phyloP scores from a whole-genome alignment of 768 basidiomycete species.

The Mycena vitilis region DNA sequence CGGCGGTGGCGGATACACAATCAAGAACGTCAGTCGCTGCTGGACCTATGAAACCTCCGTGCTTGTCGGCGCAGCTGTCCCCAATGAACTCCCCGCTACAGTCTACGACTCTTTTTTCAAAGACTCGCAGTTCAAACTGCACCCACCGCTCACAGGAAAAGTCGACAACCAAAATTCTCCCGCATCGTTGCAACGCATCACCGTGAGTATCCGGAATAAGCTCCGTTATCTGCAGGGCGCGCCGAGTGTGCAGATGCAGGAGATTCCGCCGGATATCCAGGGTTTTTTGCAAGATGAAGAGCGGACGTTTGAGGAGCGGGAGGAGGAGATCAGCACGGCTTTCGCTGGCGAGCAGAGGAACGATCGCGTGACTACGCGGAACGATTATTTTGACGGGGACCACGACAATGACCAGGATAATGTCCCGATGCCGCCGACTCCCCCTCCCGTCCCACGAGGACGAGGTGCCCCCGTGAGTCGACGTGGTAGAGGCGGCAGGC shows the following conservation, averaged over 20 bases:
- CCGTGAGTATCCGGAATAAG: constrained; percentile 87
- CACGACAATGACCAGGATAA: constrained; percentile 71
- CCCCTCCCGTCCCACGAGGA: constrained; percentile 32
- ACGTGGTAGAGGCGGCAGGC: constrained; percentile 43
- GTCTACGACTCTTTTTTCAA: constrained; percentile 94
- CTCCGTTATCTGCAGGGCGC: constrained; percentile 94
- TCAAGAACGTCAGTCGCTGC: constrained; percentile 97
- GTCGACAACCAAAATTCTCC: constrained; percentile 94
- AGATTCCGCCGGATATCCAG: constrained; percentile 93
- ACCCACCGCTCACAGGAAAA: constrained; percentile 90
- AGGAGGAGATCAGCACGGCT: constrained; percentile 72
- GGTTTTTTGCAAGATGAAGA: constrained; percentile 82
- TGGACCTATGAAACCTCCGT: constrained; percentile 99
- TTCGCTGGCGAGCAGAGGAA: constrained; percentile 65
- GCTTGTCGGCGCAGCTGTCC: constrained; percentile 83
- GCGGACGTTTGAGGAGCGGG: constrained; percentile 71
- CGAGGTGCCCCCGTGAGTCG: constrained; percentile 16
- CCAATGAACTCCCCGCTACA: constrained; percentile 88
- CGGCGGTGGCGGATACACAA: constrained; percentile 96
- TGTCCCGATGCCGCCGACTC: constrained; percentile 39
- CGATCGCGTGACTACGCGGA: constrained; percentile 65
- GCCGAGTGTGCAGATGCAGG: constrained; percentile 96
- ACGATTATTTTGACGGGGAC: constrained; percentile 82
- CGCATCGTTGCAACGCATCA: constrained; percentile 86
- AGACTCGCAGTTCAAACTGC: constrained; percentile 91